These are phyloP conservation scores for Colletotrichum tanaceti DNA, from an alignment of 2,329 filamentous ascomycete genomes.

Conservation along the genomic window DNA sequence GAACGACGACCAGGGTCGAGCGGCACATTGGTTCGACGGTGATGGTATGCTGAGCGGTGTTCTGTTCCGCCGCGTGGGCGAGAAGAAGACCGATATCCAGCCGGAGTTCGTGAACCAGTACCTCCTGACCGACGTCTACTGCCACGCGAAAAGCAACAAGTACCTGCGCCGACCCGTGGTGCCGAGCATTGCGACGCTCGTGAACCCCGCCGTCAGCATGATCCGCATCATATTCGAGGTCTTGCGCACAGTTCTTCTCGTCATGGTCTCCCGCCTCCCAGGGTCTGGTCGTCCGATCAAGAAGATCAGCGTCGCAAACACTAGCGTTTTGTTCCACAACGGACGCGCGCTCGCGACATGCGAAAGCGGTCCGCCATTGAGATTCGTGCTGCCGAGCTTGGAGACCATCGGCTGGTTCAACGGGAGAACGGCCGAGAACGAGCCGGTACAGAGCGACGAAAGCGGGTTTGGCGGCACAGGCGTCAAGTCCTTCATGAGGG, in stretches of 20 bases:
- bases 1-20: conserved; percentile 69
- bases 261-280: conserved; percentile 67
- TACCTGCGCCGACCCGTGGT: conserved; percentile 67
- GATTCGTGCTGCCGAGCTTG: conserved; percentile 70
- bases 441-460: conserved; percentile 45
- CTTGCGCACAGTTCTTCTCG: conserved; percentile 67
- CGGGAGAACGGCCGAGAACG: conserved; percentile 67
- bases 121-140: conserved; percentile 73
- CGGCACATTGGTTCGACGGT: conserved; percentile 80
- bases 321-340: conserved; percentile 74
- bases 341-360: conserved; percentile 76
- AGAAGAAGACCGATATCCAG: conserved; percentile 55
- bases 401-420: conserved; percentile 79
- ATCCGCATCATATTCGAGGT: conserved; percentile 63
- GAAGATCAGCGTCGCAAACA: conserved; percentile 78
- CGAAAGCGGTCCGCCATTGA: conserved; percentile 77
- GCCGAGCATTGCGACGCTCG: conserved; percentile 74
- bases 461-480: conserved; percentile 66
- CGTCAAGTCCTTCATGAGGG: conserved; percentile 70
- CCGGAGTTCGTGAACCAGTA: conserved; percentile 78
- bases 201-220: conserved; percentile 67
- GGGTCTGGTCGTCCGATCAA: conserved; percentile 68
- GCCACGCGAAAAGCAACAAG: conserved; percentile 62
- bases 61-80: conserved; percentile 60
- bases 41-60: conserved; percentile 81